Evolutionary conservation across 352 stramenopile species (phyloP), one percentile per base, ranked within the genome.

Genomic region (Globisporangium echinulatum): DNA sequence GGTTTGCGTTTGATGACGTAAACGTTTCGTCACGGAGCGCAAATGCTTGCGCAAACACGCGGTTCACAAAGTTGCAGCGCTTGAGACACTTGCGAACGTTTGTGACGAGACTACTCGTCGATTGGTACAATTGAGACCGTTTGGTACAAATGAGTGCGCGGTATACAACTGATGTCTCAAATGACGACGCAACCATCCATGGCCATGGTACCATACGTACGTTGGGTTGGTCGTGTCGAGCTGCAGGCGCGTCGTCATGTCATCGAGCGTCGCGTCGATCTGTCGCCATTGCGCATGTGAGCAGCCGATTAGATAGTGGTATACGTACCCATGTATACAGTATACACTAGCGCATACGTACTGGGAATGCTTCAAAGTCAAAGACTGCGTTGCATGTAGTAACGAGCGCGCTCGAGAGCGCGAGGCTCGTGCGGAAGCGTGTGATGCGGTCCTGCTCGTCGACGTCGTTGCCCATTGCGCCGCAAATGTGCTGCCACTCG

Each of bases 341-440:
- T 7, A 33, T 15, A 48, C 43, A 48, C 4, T 17, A 5, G n/a
- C 11, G 5, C 6, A 19, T 36, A 25, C 58, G 13, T 59, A 90
- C 80, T 44, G 77, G 66, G 44, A 94, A 92, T 14, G 70, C 62
- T 58, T 92, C 75, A 59, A 83, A 85, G 56, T 88, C 77, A 55
- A 94, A 94, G 39, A 94, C 78, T 4, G 81, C 77, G 44, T 92
- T 87, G 65, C 85, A 90, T n/a, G 73, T 79, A 37, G 72, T 71
- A 40, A 86, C 77, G 37, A 93, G 81, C 44, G 68, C 40, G 7
- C 40, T 60, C 2, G 81, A 88, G 13, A 94, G 76, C 42, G 82
- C 82, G 47, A 90, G 39, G 50, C 73, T 77, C 48, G 85, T 93
- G 19, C 83, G 82, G 42, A 94, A 88, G 56, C 82, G 83, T 58